A percentile compares a stretch with the other conserved stretches of the same genome.
Conservation (phyloP, 495 filamentous ascomycete species). For the Hypomontagnella submonticulosa region DNA sequence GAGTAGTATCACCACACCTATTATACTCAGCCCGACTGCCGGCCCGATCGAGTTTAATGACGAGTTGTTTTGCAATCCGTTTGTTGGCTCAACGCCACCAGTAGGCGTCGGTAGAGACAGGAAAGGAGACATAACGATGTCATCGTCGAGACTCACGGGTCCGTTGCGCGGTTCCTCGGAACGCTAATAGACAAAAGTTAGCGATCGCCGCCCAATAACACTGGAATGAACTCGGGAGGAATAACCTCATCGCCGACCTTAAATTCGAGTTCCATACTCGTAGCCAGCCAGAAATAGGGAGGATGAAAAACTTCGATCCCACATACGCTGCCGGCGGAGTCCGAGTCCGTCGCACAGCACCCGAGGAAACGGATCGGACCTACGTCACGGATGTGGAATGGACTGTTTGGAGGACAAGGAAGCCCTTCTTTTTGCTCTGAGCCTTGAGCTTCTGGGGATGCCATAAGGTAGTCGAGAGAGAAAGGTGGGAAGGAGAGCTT, state of each 20-base stretch:
- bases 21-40: conserved; percentile 25
- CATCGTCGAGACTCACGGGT: no score
- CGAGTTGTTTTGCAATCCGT: not conserved
- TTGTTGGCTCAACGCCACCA: not conserved
- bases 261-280: no score
- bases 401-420: conserved; percentile 45
- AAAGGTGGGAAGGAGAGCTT: not conserved
- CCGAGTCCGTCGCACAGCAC: conserved; percentile 50
- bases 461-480: not conserved
- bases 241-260: no score
- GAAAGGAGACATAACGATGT: no score
- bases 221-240: no score
- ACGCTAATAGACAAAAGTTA: no score
- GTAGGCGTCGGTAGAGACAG: no score
- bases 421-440: conserved; percentile 39
- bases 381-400: conserved; percentile 47
- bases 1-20: conserved; percentile 27
- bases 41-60: conserved; percentile 8
- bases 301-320: conserved; percentile 31
- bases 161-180: no score
- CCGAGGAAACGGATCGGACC: conserved; percentile 46
- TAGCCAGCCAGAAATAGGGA: no score
- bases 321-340: conserved; percentile 42
- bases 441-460: not conserved
- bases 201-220: no score